Conservation (phyloP, 2,329 filamentous ascomycete genomes). For the Trichophyton schoenleinii region DNA sequence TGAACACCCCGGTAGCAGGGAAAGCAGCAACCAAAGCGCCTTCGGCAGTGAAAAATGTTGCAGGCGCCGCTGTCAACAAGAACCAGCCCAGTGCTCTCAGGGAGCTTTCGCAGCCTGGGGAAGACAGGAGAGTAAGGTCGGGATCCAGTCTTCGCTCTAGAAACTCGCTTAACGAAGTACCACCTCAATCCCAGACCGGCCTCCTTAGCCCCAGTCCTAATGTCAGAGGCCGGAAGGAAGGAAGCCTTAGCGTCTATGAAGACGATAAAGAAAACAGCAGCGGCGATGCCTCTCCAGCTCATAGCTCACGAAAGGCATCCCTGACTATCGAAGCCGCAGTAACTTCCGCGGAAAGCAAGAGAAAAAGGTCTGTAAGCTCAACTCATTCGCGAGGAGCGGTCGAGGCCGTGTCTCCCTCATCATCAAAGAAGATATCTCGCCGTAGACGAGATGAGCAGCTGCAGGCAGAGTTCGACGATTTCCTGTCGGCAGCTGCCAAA, state of each 20-base stretch:
- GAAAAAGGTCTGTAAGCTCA: constrained; percentile 16
- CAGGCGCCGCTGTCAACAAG: neutral
- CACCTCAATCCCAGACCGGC: constrained; percentile 15
- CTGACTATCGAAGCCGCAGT: constrained; percentile 10
- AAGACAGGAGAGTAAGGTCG: constrained; percentile 20
- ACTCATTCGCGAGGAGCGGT: neutral
- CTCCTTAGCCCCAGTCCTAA: constrained; percentile 23
- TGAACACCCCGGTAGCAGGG: constrained; percentile 20
- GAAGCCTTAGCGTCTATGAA: constrained; percentile 5
- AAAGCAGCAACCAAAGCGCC: neutral
- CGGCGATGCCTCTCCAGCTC: constrained; percentile 5
- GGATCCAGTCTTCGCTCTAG: constrained; percentile 22
- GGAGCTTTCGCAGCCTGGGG: constrained; percentile 20
- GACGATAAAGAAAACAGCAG: constrained; percentile 6
- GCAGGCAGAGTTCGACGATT: constrained; percentile 2
- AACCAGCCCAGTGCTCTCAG: constrained; percentile 17
- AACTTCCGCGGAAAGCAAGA: constrained; percentile 17
- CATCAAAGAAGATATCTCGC: constrained; percentile 16
- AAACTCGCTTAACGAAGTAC: constrained; percentile 13
- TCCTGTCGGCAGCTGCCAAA: neutral
- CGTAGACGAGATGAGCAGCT: constrained; percentile 3
- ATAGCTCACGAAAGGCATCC: constrained; percentile 7
- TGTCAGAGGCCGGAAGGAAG: constrained; percentile 25
- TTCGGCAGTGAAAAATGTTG: neutral
- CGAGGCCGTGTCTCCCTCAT: constrained; percentile 6